These are phyloP conservation scores for Theileria orientalis DNA, from an alignment of 169 alveolate species.

Conservation along the genomic window DNA sequence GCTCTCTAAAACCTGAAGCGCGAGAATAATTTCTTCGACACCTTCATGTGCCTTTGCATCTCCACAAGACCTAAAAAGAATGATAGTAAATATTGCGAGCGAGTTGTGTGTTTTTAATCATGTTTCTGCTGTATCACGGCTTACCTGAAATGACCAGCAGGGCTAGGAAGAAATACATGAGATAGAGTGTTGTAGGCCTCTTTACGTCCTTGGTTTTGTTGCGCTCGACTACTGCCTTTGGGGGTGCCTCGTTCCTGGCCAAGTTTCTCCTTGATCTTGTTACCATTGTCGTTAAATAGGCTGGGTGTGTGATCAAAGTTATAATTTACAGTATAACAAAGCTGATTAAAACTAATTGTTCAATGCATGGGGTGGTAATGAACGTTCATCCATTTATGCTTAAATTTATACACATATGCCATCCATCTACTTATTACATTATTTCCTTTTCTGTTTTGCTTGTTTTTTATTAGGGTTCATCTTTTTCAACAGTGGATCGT, in stretches of 20 bases:
- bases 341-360: too few species aligned
- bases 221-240: slow-evolving; percentile 18
- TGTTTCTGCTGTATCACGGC: background rate
- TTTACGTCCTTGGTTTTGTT: slow-evolving; percentile 6
- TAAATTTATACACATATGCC: background rate
- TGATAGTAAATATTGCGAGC: background rate
- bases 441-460: background rate
- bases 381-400: background rate
- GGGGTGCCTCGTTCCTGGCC: slow-evolving; percentile 40
- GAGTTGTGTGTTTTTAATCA: background rate
- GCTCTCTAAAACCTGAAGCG: background rate
- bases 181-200: slow-evolving; percentile 41
- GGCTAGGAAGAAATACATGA: slow-evolving; percentile 30
- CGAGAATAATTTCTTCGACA: slow-evolving; percentile 12
- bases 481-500: background rate
- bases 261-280: slow-evolving; percentile 30
- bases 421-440: background rate
- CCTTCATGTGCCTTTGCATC: slow-evolving; percentile 32
- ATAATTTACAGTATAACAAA: too few species aligned
- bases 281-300: slow-evolving; percentile 13
- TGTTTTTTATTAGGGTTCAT: background rate
- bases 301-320: background rate
- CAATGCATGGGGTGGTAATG: background rate
- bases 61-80: slow-evolving; percentile 27
- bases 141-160: slow-evolving; percentile 56